Percentiles rank a stretch among this genome's conserved stretches.
Conservation (phyloP, 495 filamentous ascomycete genomes). For the Talaromyces proteolyticus region DNA sequence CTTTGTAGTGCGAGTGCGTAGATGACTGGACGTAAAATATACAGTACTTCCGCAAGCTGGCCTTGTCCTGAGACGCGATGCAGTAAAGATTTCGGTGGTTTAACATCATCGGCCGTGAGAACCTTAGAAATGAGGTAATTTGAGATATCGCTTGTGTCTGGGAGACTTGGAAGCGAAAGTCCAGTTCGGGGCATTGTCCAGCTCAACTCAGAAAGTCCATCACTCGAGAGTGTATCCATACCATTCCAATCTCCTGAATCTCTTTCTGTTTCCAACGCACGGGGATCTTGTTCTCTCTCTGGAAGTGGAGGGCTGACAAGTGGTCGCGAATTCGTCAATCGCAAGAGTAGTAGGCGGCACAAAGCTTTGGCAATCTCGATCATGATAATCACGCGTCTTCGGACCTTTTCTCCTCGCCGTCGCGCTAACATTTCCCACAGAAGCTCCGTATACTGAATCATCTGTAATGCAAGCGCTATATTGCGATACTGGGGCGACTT, state of each 20-base stretch:
- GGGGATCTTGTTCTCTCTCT: conserved; percentile 70
- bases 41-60: conserved; percentile 78
- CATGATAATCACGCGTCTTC: conserved; percentile 86
- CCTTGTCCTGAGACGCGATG: conserved; percentile 64
- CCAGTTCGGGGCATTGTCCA: conserved; percentile 98
- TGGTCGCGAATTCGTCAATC: conserved; percentile 79
- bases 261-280: conserved; percentile 51
- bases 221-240: conserved; percentile 41
- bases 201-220: conserved; percentile 38
- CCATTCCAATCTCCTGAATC: conserved; percentile 36
- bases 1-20: conserved; percentile 83
- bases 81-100: conserved; percentile 75
- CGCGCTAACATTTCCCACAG: conserved; percentile 85
- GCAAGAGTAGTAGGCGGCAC: conserved; percentile 75
- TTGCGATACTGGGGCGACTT: conserved; percentile 70
- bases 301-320: conserved; percentile 78
- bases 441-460: conserved; percentile 88
- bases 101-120: conserved; percentile 92
- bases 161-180: conserved; percentile 72
- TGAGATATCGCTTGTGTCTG: conserved; percentile 71
- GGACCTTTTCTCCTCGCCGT: conserved; percentile 70
- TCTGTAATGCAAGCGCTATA: conserved; percentile 73
- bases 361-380: conserved; percentile 84
- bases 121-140: conserved; percentile 87
- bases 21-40: conserved; percentile 81